Percentiles rank a stretch among this genome's conserved stretches.
Evolutionary conservation across 352 stramenopile genomes (phyloP).

Genomic region (Blastocystis sp.): DNA sequence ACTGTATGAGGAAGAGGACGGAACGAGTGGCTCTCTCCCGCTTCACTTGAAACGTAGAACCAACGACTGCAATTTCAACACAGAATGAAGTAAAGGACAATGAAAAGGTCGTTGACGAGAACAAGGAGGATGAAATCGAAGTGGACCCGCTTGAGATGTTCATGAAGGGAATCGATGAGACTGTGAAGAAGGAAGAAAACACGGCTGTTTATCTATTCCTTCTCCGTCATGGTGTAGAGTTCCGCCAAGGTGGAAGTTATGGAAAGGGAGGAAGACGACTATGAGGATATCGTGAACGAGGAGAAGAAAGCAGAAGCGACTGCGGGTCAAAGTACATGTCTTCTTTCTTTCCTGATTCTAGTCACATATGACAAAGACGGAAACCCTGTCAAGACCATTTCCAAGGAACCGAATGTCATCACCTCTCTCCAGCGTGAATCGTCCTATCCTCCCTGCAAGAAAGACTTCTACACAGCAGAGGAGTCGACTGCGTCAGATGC

Average conservation of each 20-base stretch:
- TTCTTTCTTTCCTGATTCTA: constrained; percentile 35
- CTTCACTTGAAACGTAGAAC: no score
- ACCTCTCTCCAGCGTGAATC: constrained; percentile 21
- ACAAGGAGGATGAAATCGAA: not conserved
- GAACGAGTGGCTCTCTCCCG: not conserved
- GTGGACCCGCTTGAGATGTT: constrained; percentile 60
- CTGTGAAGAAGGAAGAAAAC: not conserved
- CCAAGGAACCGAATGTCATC: constrained; percentile 33
- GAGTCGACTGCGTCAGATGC: not conserved
- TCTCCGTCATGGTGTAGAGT: constrained; percentile 3
- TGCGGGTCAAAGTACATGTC: not conserved
- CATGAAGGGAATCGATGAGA: constrained; percentile 60
- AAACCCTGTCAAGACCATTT: constrained; percentile 28
- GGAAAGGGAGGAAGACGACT: constrained; percentile 56
- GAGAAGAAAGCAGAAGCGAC: not conserved
- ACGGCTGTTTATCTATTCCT: not conserved
- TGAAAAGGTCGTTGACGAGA: no score
- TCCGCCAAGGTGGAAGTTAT: constrained; percentile 42
- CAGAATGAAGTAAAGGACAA: no score
- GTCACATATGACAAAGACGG: constrained; percentile 63
- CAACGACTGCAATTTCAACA: no score
- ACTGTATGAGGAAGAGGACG: constrained; percentile 12
- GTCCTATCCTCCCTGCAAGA: constrained; percentile 23
- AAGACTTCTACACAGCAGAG: constrained; percentile 35
- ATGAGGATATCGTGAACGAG: constrained; percentile 26